phyloP scores from a whole-genome alignment of 148 eudicot genomes.

The Camellia sinensis region DNA sequence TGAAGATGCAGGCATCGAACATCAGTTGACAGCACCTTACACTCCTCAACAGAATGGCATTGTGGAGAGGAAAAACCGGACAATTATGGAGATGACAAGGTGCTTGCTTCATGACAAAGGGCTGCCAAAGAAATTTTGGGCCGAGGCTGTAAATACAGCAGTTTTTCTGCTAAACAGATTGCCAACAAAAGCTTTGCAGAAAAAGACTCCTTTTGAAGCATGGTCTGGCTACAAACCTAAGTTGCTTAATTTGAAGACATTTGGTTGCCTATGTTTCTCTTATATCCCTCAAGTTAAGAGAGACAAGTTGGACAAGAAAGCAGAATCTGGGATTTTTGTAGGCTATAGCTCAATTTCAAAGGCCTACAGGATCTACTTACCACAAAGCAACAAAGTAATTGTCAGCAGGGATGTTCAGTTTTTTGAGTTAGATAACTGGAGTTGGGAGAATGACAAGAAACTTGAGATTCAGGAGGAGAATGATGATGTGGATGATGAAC shows the following conservation, averaged over 20 bases:
- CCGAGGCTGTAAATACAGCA: not conserved
- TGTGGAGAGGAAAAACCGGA: not conserved
- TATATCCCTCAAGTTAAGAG: not conserved
- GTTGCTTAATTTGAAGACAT: not conserved
- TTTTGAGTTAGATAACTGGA: not conserved
- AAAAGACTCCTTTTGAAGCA: slow-evolving; percentile 2
- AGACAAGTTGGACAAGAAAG: slow-evolving; percentile 1
- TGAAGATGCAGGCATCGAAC: slow-evolving; percentile 2
- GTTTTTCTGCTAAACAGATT: not conserved
- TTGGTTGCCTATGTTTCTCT: not conserved
- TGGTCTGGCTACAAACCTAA: slow-evolving; percentile 7
- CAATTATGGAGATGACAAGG: not conserved
- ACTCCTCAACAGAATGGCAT: not conserved
- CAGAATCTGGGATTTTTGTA: no score
- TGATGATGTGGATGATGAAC: not conserved
- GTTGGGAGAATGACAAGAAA: not conserved
- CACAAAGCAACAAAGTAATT: not conserved
- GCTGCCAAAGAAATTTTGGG: not conserved
- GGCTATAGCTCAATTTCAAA: no score
- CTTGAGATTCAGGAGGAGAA: not conserved
- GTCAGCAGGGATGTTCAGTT: not conserved
- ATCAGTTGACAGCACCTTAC: not conserved
- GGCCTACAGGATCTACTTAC: not conserved
- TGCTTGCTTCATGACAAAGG: slow-evolving; percentile 6
- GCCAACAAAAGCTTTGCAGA: not conserved